Conservation (phyloP, 345 rosid species). For the Raphanus raphanistrum region DNA sequence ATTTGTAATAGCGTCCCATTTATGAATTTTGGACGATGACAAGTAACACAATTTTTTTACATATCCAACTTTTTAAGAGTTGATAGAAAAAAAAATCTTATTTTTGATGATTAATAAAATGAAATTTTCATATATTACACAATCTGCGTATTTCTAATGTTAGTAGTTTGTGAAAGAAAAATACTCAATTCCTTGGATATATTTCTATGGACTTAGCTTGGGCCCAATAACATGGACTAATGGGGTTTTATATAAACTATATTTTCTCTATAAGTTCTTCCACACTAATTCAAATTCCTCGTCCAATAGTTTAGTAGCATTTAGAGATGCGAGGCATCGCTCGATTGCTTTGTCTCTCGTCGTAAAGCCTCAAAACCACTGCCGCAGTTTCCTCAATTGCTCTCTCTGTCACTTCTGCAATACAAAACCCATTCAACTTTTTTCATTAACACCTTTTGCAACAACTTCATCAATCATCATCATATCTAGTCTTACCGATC, state of each 20-base stretch:
- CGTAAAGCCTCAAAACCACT: conserved; percentile 50
- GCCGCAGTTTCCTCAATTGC: conserved; percentile 95
- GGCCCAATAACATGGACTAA: conserved; percentile 1
- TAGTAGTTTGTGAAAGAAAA: background rate
- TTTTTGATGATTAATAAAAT: background rate
- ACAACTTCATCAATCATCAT: background rate
- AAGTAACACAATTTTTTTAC: background rate
- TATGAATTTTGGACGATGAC: background rate
- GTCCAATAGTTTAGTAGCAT: conserved; percentile 42
- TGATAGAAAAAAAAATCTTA: background rate
- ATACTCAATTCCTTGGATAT: conserved; percentile 20
- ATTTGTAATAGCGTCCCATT: background rate
- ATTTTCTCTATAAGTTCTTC: conserved; percentile 17
- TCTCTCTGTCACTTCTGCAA: conserved; percentile 88
- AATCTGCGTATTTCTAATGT: background rate
- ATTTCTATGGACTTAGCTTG: background rate
- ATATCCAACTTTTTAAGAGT: background rate
- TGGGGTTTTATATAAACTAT: conserved; percentile 9
- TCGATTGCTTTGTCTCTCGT: conserved; percentile 51
- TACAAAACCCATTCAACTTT: conserved; percentile 6
- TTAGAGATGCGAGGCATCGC: conserved; percentile 81
- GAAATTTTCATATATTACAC: background rate
- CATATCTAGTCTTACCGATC: conserved; percentile 43
- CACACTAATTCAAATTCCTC: background rate
- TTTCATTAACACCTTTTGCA: background rate